Evolutionary conservation across 805 yeast species (phyloP).

Genomic region (Maudiozyma turicensis): DNA sequence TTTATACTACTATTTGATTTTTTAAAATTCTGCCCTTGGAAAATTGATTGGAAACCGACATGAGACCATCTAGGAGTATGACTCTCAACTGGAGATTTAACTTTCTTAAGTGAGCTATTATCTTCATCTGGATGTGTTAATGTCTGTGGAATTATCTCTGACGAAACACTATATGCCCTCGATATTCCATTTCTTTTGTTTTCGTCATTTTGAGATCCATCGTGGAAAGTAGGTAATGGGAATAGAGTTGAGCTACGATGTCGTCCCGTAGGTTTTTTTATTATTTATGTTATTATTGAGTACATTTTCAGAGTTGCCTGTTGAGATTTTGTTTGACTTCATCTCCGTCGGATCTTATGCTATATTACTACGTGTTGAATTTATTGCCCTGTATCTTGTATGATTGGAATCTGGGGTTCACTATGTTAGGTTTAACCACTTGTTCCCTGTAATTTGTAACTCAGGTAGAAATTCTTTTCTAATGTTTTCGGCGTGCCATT

Average conservation of each 20-base stretch:
- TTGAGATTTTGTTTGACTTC: background rate
- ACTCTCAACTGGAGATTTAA: slow-evolving; percentile 8
- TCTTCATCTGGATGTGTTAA: slow-evolving; percentile 16
- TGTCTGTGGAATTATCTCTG: slow-evolving; percentile 25
- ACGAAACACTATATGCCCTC: slow-evolving; percentile 22
- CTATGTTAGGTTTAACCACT: too few relatives aligned
- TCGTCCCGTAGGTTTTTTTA: background rate
- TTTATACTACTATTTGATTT: slow-evolving; percentile 4
- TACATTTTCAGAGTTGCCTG: background rate
- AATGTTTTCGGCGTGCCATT: too few relatives aligned
- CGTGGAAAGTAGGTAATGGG: slow-evolving; percentile 2
- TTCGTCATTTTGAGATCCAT: slow-evolving; percentile 1
- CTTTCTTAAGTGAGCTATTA: background rate
- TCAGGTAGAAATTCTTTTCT: too few relatives aligned
- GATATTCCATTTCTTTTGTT: background rate
- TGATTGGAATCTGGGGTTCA: background rate
- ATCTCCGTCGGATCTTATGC: background rate
- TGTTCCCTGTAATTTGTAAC: too few relatives aligned
- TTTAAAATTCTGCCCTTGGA: slow-evolving; percentile 6
- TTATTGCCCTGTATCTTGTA: background rate
- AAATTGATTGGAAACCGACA: slow-evolving; percentile 15
- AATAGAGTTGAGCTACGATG: slow-evolving; percentile 6
- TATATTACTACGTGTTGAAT: background rate
- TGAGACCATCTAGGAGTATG: slow-evolving; percentile 10
- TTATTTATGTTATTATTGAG: background rate